Percentiles rank a stretch among this genome's conserved stretches.
Evolutionary conservation across 768 basidiomycete genomes (phyloP).

Genomic region (Tulasnella sp.): DNA sequence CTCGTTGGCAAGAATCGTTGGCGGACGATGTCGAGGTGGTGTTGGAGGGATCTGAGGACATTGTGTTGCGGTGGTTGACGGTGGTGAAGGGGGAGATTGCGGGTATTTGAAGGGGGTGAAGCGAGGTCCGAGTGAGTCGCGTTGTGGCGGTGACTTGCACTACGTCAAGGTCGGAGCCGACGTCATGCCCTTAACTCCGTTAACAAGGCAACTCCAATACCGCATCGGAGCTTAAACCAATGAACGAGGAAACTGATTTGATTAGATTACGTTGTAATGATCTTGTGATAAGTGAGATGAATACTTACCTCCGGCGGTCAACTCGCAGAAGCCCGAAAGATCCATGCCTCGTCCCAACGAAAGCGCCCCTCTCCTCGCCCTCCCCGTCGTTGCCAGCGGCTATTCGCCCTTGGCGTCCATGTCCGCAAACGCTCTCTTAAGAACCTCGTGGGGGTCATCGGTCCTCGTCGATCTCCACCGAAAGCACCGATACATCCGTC

Average conservation of each 20-base stretch:
- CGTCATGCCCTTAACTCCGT: background rate
- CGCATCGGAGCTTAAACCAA: background rate
- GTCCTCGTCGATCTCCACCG: too few relatives aligned
- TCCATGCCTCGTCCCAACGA: too few relatives aligned
- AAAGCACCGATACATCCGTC: background rate
- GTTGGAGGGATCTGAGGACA: slow-evolving; percentile 12
- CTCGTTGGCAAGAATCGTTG: slow-evolving; percentile 17
- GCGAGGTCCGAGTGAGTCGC: background rate
- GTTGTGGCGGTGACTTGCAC: background rate
- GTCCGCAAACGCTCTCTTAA: too few relatives aligned
- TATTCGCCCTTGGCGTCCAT: too few relatives aligned
- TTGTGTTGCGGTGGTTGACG: background rate
- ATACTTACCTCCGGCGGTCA: too few relatives aligned
- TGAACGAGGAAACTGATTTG: background rate
- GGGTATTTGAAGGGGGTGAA: background rate
- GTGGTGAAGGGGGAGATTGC: background rate
- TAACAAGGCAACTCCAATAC: background rate
- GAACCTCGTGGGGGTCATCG: too few relatives aligned
- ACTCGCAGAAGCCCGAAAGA: too few relatives aligned
- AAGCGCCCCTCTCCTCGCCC: too few relatives aligned
- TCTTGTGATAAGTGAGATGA: background rate
- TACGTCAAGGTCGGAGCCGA: background rate
- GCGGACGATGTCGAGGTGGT: background rate
- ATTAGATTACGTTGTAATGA: background rate
- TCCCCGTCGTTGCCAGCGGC: too few relatives aligned